Percentiles rank a stretch among this genome's conserved stretches.
phyloP scores from a whole-genome alignment of 805 yeast species.

The Suhomyces canberraensis region DNA sequence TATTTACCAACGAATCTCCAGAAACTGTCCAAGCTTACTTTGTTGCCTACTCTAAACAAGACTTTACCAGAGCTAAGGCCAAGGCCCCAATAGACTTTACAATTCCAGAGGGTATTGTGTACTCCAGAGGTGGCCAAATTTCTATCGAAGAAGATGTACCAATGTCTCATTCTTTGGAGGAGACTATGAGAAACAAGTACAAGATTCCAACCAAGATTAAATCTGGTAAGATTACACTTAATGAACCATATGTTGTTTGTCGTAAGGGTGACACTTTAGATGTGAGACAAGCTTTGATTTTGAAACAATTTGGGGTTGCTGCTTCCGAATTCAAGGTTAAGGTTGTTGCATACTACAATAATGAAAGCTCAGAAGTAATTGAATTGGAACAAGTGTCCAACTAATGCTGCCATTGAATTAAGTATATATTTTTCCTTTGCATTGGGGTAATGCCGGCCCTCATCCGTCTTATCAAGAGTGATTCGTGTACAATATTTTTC shows the following conservation, averaged over 20 bases:
- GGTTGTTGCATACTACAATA: constrained; percentile 73
- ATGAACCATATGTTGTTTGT: constrained; percentile 77
- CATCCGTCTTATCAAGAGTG: not conserved
- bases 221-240: constrained; percentile 79
- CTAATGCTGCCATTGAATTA: too few relatives aligned
- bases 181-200: constrained; percentile 81
- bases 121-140: constrained; percentile 93
- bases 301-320: constrained; percentile 95
- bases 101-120: constrained; percentile 86
- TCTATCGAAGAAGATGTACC: constrained; percentile 92
- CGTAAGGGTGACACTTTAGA: constrained; percentile 75
- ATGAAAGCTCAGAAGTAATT: constrained; percentile 42
- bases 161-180: constrained; percentile 93
- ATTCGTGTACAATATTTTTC: constrained; percentile 3
- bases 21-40: constrained; percentile 91
- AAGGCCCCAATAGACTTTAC: constrained; percentile 78
- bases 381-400: constrained; percentile 17
- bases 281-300: constrained; percentile 84
- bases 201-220: constrained; percentile 90
- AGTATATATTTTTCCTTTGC: not conserved
- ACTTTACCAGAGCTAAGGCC: constrained; percentile 87
- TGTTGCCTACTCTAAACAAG: constrained; percentile 69
- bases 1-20: constrained; percentile 86
- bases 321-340: constrained; percentile 86
- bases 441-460: too few relatives aligned